Evolutionary conservation across 1,139 yeast species (phyloP).

Genomic region (Geotrichum carabidarum): DNA sequence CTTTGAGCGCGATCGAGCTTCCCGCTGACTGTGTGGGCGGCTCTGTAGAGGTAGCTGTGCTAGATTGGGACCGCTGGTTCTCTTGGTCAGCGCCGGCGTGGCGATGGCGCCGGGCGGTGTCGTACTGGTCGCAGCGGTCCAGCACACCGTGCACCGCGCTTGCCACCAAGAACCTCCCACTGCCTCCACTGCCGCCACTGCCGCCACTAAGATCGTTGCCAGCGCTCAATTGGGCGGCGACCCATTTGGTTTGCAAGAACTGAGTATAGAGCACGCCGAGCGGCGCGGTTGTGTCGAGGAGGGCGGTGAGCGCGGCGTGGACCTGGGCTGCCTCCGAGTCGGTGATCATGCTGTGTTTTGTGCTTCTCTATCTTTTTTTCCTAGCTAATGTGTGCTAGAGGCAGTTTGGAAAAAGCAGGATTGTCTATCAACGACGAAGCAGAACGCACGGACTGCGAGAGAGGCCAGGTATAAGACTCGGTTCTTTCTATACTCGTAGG

Average conservation of each 20-base stretch:
- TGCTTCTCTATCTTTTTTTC: neutral
- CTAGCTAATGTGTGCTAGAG: no score
- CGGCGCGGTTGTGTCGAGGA: constrained; percentile 14
- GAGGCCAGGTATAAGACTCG: no score
- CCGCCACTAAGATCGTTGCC: neutral
- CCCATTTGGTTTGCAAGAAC: constrained; percentile 12
- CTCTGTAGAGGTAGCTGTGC: neutral
- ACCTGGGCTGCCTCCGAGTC: constrained; percentile 1
- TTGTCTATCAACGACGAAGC: no score
- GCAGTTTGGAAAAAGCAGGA: no score
- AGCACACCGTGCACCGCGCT: constrained; percentile 1
- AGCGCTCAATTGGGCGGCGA: constrained; percentile 5
- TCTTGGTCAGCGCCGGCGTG: neutral
- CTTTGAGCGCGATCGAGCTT: neutral
- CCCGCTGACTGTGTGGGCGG: neutral
- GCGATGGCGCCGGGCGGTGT: neutral
- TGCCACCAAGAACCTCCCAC: constrained; percentile 1
- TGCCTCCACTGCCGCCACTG: neutral
- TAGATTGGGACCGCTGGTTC: neutral
- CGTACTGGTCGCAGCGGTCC: neutral
- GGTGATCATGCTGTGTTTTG: constrained; percentile 1
- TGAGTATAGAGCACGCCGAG: constrained; percentile 16
- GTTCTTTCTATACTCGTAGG: no score
- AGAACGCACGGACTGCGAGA: no score
- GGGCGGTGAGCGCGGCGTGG: constrained; percentile 10